A percentile compares a stretch with the other conserved stretches of the same genome.
These are phyloP conservation scores for Emmonsiellopsis sp. DNA, from an alignment of 2,329 filamentous ascomycete species.

Conservation along the genomic window DNA sequence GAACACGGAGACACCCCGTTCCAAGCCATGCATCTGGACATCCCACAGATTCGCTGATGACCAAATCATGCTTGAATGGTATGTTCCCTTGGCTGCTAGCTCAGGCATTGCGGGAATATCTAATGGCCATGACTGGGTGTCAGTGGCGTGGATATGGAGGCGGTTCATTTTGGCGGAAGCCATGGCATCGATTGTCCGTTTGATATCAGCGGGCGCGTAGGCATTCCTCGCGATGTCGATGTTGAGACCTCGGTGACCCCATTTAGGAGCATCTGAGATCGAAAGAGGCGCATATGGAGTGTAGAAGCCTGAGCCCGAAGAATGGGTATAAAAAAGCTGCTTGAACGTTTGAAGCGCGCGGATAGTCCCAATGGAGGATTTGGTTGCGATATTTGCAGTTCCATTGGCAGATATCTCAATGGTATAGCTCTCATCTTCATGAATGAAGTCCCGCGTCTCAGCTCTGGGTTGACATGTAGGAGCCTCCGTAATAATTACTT, in stretches of 20 bases:
- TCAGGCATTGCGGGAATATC: conserved; percentile 54
- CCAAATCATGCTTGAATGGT: conserved; percentile 58
- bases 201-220: conserved; percentile 57
- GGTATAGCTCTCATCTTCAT: conserved; percentile 18
- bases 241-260: conserved; percentile 67
- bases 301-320: conserved; percentile 40
- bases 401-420: conserved; percentile 14
- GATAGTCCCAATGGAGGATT: conserved; percentile 16
- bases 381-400: conserved; percentile 14
- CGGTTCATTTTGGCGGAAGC: conserved; percentile 41
- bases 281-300: conserved; percentile 59
- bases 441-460: conserved; percentile 9
- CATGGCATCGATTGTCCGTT: conserved; percentile 66
- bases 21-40: conserved; percentile 61
- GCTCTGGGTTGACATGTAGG: conserved; percentile 1
- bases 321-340: conserved; percentile 21
- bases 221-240: conserved; percentile 68
- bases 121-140: conserved; percentile 34
- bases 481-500: conserved; percentile 14
- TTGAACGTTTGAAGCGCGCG: conserved; percentile 19
- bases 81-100: conserved; percentile 64
- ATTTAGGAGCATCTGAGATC: conserved; percentile 65
- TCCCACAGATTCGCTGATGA: conserved; percentile 52
- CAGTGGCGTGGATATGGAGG: conserved; percentile 40
- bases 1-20: conserved; percentile 61